These are phyloP conservation scores for Alternaria arborescens DNA, from an alignment of 2,329 filamentous ascomycete genomes.

Conservation along the genomic window DNA sequence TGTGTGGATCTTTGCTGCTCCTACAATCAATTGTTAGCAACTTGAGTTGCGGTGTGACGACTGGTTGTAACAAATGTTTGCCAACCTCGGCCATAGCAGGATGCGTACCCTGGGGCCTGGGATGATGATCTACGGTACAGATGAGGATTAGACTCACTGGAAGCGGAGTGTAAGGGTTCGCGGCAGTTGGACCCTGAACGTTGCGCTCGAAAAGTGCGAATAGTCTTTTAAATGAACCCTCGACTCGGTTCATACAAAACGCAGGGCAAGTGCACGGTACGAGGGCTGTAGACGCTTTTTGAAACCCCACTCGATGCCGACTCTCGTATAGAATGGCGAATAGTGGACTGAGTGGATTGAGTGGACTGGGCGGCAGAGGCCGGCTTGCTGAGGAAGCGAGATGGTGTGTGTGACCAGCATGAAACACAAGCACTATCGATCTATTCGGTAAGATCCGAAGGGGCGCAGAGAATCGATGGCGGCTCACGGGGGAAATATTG, in stretches of 20 bases:
- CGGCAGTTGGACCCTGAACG: constrained; percentile 12
- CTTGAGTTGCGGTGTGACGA: constrained; percentile 21
- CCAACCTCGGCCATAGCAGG: constrained; percentile 21
- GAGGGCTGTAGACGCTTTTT: constrained; percentile 16
- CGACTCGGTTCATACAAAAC: background rate
- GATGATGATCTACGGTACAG: constrained; percentile 20
- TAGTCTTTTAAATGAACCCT: background rate
- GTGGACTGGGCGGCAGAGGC: constrained; percentile 22
- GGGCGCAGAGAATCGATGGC: constrained; percentile 13
- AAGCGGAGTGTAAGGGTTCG: constrained; percentile 17
- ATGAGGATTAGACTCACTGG: constrained; percentile 28
- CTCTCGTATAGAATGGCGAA: constrained; percentile 28
- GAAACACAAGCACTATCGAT: constrained; percentile 24
- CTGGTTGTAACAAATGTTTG: constrained; percentile 8
- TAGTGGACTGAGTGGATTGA: constrained; percentile 12
- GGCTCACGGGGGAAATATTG: constrained; percentile 14
- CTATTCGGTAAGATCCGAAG: constrained; percentile 25
- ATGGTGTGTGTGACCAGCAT: constrained; percentile 15
- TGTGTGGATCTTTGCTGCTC: background rate
- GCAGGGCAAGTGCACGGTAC: constrained; percentile 20
- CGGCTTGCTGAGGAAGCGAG: constrained; percentile 25
- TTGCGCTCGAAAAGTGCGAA: background rate
- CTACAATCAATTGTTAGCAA: constrained; percentile 22
- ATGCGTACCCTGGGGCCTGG: constrained; percentile 33
- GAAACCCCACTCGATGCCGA: constrained; percentile 19